Evolutionary conservation across 2,329 filamentous ascomycete species (phyloP), one percentile per base, ranked within the genome.

Genomic region (Colletotrichum plurivorum): DNA sequence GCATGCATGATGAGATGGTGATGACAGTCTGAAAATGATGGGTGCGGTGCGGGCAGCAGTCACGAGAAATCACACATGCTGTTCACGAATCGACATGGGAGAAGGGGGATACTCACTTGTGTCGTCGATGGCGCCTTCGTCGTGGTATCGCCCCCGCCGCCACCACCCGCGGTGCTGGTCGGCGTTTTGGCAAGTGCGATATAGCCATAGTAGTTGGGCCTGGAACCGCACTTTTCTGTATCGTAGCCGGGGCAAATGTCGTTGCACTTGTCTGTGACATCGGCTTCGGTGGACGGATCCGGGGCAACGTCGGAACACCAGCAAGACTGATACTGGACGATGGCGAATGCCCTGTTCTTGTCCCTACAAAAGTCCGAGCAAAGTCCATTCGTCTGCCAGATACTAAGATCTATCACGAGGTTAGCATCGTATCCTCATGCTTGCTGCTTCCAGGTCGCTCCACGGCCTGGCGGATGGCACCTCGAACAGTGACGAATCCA

Each of bases 271-370:
- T 81, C 75, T 58, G 84, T 81, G 43, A 72, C 22, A 18, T 55
- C 43, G 27, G 65, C 60, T 63, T 83, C 77, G 39, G 76, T 77
- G 20, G 75, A 76, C 39, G 81, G 71, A 57, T 82, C 82, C 9
- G 93, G 93, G 2, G 85, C 84, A 74, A 90, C 90, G 76, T 94
- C 87, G 45, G 91, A 91, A 77, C 93, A 95, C 92, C 92, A 95
- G 77, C 93, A 95, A 59, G 84, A 79, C 39, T 88, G 82, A 16
- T 80, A 84, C 73, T 93, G 87, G 1, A 94, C 82, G 55, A 95
- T 83, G 72, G 91, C 92, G 71, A 91, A 93, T 46, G 92, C 92
- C 72, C 85, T 92, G 16, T 83, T 73, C 25, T 74, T 73, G 20
- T 76, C 75, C 27, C 79, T 74, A 79, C 93, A 95, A 56, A 85